These are phyloP conservation scores for Camellia granthamiana DNA, from an alignment of 148 eudicot species.

Conservation along the genomic window DNA sequence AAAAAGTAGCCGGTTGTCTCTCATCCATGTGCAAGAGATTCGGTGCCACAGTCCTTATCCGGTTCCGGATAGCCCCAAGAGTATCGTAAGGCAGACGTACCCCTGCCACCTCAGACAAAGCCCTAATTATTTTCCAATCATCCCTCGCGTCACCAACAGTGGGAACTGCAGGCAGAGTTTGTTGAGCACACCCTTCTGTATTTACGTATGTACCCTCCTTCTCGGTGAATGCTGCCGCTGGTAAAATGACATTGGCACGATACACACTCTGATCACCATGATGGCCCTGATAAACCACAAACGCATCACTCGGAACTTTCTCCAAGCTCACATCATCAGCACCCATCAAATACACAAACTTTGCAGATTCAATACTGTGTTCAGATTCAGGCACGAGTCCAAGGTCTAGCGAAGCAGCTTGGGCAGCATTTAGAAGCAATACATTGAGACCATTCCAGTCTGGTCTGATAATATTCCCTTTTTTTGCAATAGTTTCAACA, in stretches of 20 bases:
- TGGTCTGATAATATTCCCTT: constrained; percentile 60
- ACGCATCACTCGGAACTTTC: constrained; percentile 73
- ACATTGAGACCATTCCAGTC: constrained; percentile 93
- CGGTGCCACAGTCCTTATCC: constrained; percentile 82
- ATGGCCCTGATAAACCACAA: constrained; percentile 97
- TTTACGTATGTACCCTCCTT: constrained; percentile 88
- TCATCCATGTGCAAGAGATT: constrained; percentile 73
- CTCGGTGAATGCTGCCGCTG: constrained; percentile 87
- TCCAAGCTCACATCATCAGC: constrained; percentile 82
- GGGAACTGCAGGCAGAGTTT: constrained; percentile 88
- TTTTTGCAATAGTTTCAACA: constrained; percentile 63
- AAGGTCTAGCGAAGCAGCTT: constrained; percentile 90
- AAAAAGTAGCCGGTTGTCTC: constrained; percentile 68
- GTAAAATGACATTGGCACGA: constrained; percentile 88
- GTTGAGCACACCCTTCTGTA: constrained; percentile 85
- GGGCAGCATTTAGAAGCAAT: constrained; percentile 85
- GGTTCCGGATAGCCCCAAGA: constrained; percentile 46
- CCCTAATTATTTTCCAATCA: constrained; percentile 94
- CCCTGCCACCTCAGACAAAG: constrained; percentile 85
- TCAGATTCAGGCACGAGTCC: constrained; percentile 87
- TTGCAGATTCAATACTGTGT: constrained; percentile 71
- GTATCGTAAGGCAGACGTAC: constrained; percentile 66
- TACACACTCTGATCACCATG: constrained; percentile 89
- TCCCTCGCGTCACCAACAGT: constrained; percentile 97
- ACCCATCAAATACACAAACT: constrained; percentile 87